phyloP scores from a whole-genome alignment of 164 flowering plant species.

The Umbilicus rupestris region DNA sequence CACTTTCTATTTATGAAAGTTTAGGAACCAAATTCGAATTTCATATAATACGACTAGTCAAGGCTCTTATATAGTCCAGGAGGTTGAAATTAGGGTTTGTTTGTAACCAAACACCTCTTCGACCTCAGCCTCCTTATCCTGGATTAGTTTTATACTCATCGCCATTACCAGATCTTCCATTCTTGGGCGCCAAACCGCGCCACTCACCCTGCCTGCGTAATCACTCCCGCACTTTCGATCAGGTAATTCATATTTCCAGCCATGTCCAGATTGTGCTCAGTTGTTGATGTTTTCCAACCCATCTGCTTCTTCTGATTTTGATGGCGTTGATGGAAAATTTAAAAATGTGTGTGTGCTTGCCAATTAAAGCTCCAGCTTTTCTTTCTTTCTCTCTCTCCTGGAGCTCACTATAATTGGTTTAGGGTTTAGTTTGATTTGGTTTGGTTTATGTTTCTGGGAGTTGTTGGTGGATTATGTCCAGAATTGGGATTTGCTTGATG shows the following conservation, averaged over 20 bases:
- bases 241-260: neutral
- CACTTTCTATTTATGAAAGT: neutral
- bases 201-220: neutral
- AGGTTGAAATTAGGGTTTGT: conserved; percentile 2
- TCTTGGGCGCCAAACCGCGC: conserved; percentile 19
- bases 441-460: too few relatives aligned
- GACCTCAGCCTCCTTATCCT: conserved; percentile 17
- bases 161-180: conserved; percentile 12
- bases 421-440: too few relatives aligned
- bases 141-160: conserved; percentile 31
- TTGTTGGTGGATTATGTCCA: too few relatives aligned
- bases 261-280: neutral
- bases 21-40: neutral
- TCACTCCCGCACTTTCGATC: neutral
- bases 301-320: too few relatives aligned
- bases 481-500: neutral
- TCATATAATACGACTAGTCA: neutral
- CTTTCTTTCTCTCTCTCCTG: too few relatives aligned
- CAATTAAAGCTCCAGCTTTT: too few relatives aligned
- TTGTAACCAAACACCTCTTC: conserved; percentile 26
- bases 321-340: too few relatives aligned
- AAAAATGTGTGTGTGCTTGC: too few relatives aligned
- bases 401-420: too few relatives aligned
- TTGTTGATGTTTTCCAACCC: neutral
- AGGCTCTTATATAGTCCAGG: too few relatives aligned